Conservation (phyloP, 2,329 filamentous ascomycete species). For the Diplodia corticola region DNA sequence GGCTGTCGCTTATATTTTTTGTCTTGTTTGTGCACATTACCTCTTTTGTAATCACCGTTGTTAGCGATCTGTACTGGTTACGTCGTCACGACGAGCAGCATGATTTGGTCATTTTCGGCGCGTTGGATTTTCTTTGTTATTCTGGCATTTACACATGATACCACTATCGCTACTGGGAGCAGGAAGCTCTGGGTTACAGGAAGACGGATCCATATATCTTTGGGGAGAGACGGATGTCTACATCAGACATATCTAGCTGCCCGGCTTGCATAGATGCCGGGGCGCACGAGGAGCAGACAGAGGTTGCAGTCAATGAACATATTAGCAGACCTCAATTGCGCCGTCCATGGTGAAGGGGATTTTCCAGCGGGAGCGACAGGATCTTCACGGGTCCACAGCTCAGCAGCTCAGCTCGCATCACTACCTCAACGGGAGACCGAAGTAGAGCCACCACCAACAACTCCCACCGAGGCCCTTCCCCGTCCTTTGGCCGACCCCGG, state of each 20-base stretch:
- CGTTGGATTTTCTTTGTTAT: not conserved
- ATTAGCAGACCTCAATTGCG: not conserved
- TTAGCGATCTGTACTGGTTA: slow-evolving; percentile 21
- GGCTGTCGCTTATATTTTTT: slow-evolving; percentile 19
- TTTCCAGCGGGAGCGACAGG: too few relatives aligned
- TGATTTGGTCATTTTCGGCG: slow-evolving; percentile 6
- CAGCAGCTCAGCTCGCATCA: too few relatives aligned
- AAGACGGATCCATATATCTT: not conserved
- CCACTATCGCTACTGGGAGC: slow-evolving; percentile 19
- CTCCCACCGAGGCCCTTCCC: not conserved
- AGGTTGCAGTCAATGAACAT: not conserved
- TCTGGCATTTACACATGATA: slow-evolving; percentile 17
- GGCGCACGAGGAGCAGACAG: not conserved
- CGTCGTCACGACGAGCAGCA: slow-evolving; percentile 8
- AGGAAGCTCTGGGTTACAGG: slow-evolving; percentile 14
- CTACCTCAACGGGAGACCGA: too few relatives aligned
- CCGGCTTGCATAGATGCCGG: slow-evolving; percentile 6
- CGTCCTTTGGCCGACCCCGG: not conserved
- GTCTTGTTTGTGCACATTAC: not conserved
- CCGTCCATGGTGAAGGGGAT: not conserved
- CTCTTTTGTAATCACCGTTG: not conserved
- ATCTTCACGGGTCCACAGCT: too few relatives aligned
- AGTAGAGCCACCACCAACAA: not conserved
- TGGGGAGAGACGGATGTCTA: not conserved
- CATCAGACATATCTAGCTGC: not conserved